Evolutionary conservation across 2,329 filamentous ascomycete species (phyloP).

Genomic region (Diaporthe vaccinii): DNA sequence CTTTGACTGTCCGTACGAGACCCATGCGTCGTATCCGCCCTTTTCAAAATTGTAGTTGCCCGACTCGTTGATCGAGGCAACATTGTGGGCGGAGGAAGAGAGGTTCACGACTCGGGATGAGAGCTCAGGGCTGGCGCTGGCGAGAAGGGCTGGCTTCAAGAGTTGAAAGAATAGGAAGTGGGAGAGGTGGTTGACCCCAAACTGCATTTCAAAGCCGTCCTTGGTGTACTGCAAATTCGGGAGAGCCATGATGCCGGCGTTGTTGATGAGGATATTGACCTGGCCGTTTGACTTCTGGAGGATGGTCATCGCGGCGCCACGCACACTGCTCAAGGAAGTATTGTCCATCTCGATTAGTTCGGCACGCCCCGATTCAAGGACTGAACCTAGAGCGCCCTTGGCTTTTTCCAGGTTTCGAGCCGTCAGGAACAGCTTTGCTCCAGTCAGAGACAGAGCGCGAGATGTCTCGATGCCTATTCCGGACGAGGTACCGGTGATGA

Average conservation of each 20-base stretch:
- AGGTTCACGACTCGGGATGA: conserved; percentile 58
- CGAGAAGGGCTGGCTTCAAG: conserved; percentile 58
- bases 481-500: conserved; percentile 8
- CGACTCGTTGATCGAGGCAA: conserved; percentile 47
- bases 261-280: conserved; percentile 53
- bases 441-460: not conserved
- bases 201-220: conserved; percentile 66
- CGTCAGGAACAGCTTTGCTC: not conserved
- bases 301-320: not conserved
- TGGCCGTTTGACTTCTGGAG: not conserved
- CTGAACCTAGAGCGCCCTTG: not conserved
- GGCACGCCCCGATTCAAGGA: not conserved
- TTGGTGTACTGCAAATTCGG: conserved; percentile 46
- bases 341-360: conserved; percentile 15
- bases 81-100: conserved; percentile 57
- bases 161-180: conserved; percentile 69
- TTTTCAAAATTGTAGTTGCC: conserved; percentile 57
- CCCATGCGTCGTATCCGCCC: conserved; percentile 56
- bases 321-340: not conserved
- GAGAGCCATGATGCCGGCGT: conserved; percentile 56
- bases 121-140: conserved; percentile 49
- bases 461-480: not conserved
- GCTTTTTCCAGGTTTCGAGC: not conserved
- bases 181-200: conserved; percentile 66
- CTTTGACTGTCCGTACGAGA: conserved; percentile 51